Conservation (phyloP, 2,329 filamentous ascomycete genomes). For the Orbilia ellipsospora region DNA sequence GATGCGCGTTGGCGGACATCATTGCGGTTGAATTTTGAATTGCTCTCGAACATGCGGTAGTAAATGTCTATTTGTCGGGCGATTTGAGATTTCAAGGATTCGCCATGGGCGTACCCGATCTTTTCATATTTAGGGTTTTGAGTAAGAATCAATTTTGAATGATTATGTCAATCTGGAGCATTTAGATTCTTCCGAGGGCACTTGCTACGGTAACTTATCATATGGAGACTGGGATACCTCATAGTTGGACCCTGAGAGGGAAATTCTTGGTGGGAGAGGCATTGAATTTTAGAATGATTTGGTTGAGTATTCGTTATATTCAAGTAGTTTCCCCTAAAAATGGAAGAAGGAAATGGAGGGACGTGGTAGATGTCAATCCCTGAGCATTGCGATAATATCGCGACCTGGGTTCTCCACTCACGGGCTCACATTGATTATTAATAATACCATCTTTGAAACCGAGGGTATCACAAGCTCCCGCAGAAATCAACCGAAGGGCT, state of each 20-base stretch:
- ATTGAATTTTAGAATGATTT: slow-evolving; percentile 4
- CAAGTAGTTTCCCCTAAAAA: too few species aligned
- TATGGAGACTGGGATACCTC: slow-evolving; percentile 12
- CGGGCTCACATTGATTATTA: too few species aligned
- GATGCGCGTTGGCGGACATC: slow-evolving; percentile 61
- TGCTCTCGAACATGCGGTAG: slow-evolving; percentile 32
- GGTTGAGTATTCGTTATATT: too few species aligned
- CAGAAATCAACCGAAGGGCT: too few species aligned
- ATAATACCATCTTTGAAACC: not conserved
- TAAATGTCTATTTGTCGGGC: slow-evolving; percentile 30
- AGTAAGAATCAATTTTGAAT: too few species aligned
- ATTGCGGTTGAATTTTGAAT: slow-evolving; percentile 21
- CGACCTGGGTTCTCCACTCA: not conserved
- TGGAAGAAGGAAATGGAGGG: too few species aligned
- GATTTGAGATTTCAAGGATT: slow-evolving; percentile 24
- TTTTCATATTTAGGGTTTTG: slow-evolving; percentile 5
- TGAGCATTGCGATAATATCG: too few species aligned
- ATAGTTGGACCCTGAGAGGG: slow-evolving; percentile 27
- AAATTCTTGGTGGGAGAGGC: slow-evolving; percentile 16
- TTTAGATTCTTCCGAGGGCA: not conserved
- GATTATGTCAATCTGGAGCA: too few species aligned
- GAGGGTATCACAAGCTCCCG: too few species aligned
- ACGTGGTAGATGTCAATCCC: too few species aligned
- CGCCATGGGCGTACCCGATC: slow-evolving; percentile 40
- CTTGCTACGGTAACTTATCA: not conserved